phyloP scores from a whole-genome alignment of 345 rosid species.

The Pugionium dolabratum region DNA sequence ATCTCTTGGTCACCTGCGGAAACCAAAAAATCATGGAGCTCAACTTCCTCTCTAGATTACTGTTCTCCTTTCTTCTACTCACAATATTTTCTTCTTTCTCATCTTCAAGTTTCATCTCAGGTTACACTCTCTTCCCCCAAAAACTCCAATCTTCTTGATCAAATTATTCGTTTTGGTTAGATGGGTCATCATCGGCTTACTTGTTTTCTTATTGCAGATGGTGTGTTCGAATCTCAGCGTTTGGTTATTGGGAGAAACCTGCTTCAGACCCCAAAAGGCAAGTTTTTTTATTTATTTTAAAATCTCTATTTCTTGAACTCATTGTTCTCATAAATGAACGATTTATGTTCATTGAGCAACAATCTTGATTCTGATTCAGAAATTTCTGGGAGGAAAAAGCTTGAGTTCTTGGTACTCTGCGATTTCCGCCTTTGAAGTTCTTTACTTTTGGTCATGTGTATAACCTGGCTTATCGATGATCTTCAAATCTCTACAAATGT shows the following conservation, averaged over 20 bases:
- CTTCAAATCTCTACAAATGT: neutral
- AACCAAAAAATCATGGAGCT: conserved; percentile 39
- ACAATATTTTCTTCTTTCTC: conserved; percentile 37
- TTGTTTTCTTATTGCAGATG: neutral
- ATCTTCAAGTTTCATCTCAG: conserved; percentile 56
- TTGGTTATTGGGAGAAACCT: neutral
- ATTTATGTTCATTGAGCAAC: no score
- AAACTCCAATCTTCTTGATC: neutral
- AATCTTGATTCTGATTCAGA: no score
- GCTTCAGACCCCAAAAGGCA: neutral
- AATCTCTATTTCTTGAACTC: neutral
- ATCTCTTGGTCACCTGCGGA: conserved; percentile 24
- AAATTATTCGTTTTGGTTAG: neutral
- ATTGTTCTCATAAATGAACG: no score
- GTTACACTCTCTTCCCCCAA: conserved; percentile 24
- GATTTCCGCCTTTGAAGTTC: no score
- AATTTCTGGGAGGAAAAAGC: no score
- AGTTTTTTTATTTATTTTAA: no score
- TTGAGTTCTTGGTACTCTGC: no score
- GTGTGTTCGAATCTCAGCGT: neutral
- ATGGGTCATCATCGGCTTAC: neutral
- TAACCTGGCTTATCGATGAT: no score
- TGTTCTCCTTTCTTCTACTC: conserved; percentile 41
- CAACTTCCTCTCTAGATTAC: conserved; percentile 23
- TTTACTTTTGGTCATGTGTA: no score